These are phyloP conservation scores for Yamadazyma dushanensis DNA, from an alignment of 1,139 yeast genomes.

Conservation along the genomic window DNA sequence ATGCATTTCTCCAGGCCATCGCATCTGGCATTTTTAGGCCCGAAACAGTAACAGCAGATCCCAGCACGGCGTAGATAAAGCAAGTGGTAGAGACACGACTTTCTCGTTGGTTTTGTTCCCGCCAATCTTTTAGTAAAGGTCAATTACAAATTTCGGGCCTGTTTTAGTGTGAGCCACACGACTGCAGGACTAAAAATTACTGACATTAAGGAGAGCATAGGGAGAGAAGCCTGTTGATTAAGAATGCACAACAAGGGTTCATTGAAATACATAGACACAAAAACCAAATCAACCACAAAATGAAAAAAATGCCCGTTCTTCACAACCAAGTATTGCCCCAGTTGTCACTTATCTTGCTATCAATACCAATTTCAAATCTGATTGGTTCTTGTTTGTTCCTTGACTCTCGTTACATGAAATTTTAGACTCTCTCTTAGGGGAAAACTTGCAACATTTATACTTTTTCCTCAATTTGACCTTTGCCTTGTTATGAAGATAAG, in stretches of 20 bases:
- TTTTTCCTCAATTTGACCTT: no score
- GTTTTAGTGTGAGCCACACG: no score
- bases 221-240: no score
- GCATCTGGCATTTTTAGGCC: constrained; percentile 1
- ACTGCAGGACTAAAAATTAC: no score
- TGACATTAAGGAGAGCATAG: no score
- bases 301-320: no score
- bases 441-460: constrained; percentile 1
- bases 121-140: no score
- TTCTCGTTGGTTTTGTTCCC: no score
- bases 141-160: no score
- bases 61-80: constrained; percentile 1
- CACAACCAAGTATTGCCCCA: no score
- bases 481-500: neutral
- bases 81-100: neutral
- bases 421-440: constrained; percentile 19
- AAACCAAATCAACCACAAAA: neutral
- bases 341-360: constrained; percentile 1
- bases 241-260: no score
- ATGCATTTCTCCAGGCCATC: neutral
- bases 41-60: neutral
- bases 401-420: constrained; percentile 19
- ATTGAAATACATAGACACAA: neutral
- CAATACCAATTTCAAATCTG: neutral
- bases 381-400: constrained; percentile 1